phyloP scores from a whole-genome alignment of 2,329 filamentous ascomycete genomes.

The Endoconidiophora polonica region DNA sequence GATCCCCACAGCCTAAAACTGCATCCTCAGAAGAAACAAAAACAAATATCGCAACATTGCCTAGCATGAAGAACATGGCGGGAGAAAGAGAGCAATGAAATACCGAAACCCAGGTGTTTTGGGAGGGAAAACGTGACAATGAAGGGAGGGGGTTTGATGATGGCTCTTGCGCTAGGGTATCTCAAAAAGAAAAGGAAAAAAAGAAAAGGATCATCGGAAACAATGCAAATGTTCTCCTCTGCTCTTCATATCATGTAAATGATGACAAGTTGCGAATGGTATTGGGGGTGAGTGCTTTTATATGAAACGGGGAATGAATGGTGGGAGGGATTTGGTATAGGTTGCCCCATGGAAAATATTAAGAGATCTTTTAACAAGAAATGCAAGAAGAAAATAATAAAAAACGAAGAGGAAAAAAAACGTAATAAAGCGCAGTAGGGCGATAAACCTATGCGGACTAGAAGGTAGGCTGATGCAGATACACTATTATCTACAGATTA shows the following conservation, averaged over 20 bases:
- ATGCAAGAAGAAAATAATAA: constrained; percentile 7
- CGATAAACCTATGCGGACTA: not conserved
- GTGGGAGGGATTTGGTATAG: constrained; percentile 2
- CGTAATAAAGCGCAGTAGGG: constrained; percentile 5
- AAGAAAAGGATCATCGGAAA: constrained; percentile 2
- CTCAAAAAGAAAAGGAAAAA: constrained; percentile 9
- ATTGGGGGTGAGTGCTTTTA: constrained; percentile 2
- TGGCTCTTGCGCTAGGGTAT: constrained; percentile 11
- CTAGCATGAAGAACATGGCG: not conserved
- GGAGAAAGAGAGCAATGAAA: not conserved
- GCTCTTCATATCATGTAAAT: too few relatives aligned
- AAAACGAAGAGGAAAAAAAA: not conserved
- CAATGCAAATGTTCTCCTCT: not conserved
- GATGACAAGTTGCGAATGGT: not conserved
- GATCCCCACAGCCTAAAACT: constrained; percentile 1
- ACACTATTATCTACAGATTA: not conserved
- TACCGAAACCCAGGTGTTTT: not conserved
- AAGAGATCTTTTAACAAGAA: constrained; percentile 4
- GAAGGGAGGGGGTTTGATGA: not conserved
- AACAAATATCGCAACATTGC: not conserved
- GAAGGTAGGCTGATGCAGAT: too few relatives aligned
- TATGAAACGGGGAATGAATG: not conserved
- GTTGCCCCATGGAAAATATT: constrained; percentile 10
- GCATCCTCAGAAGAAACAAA: not conserved
- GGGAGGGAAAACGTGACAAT: not conserved